phyloP scores from a whole-genome alignment of 2,329 filamentous ascomycete species.

The Fusarium heterosporum region DNA sequence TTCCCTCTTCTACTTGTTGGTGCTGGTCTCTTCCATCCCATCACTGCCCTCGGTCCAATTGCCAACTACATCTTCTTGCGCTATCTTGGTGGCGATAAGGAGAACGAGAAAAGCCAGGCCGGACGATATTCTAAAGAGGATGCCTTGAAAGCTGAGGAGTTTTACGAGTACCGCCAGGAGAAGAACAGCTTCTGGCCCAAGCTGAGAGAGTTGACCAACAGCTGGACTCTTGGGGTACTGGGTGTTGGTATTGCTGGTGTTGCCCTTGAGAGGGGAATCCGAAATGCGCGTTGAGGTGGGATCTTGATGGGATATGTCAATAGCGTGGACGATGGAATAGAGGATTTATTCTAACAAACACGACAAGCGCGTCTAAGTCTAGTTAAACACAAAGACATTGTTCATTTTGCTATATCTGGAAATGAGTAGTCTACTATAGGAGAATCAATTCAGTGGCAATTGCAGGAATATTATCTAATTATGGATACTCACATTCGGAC shows the following conservation, averaged over 20 bases:
- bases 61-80: conserved; percentile 25
- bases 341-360: too few relatives aligned
- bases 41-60: conserved; percentile 1
- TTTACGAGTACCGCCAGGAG: neutral
- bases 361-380: too few relatives aligned
- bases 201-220: neutral
- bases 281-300: neutral
- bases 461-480: too few relatives aligned
- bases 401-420: too few relatives aligned
- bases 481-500: too few relatives aligned
- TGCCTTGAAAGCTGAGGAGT: neutral
- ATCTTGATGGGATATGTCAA: neutral
- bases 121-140: conserved; percentile 17
- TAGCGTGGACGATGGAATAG: neutral
- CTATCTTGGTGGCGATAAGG: conserved; percentile 9
- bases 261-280: conserved; percentile 5
- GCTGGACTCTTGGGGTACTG: conserved; percentile 8
- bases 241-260: conserved; percentile 1
- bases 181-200: conserved; percentile 32
- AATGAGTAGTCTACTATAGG: too few relatives aligned
- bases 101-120: conserved; percentile 16
- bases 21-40: conserved; percentile 4
- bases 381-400: too few relatives aligned
- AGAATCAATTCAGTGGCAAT: too few relatives aligned
- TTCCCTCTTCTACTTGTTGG: conserved; percentile 20